phyloP scores from a whole-genome alignment of 352 stramenopile species.

The Phytopythium boreale region DNA sequence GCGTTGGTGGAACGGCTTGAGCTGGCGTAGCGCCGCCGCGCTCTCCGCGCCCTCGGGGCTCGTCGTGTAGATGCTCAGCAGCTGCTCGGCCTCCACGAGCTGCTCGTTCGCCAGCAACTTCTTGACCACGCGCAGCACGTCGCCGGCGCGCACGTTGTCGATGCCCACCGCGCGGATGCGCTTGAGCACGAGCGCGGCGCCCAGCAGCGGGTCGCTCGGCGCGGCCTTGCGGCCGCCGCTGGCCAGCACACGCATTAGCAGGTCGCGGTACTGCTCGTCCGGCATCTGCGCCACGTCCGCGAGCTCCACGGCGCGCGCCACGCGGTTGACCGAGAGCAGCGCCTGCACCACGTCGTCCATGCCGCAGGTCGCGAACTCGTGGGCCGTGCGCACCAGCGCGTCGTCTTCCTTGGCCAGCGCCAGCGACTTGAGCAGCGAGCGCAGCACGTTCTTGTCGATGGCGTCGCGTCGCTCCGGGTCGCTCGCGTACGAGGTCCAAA shows the following conservation, averaged over 20 bases:
- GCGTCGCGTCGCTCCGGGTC: conserved; percentile 37
- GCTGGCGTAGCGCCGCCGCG: conserved; percentile 44
- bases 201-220: conserved; percentile 29
- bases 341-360: conserved; percentile 36
- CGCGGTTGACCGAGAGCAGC: conserved; percentile 32
- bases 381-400: conserved; percentile 29
- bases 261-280: conserved; percentile 9
- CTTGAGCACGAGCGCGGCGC: conserved; percentile 54
- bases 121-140: conserved; percentile 47
- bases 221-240: neutral
- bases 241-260: conserved; percentile 31
- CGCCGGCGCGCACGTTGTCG: conserved; percentile 20
- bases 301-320: conserved; percentile 43
- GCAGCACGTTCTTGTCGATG: conserved; percentile 49
- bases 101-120: conserved; percentile 39
- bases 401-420: conserved; percentile 54
- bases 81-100: conserved; percentile 40
- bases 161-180: conserved; percentile 46
- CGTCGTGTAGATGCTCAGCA: conserved; percentile 47
- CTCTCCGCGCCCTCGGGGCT: conserved; percentile 18
- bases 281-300: conserved; percentile 23
- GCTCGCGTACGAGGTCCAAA: conserved; percentile 1
- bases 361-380: conserved; percentile 39
- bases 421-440: conserved; percentile 64
- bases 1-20: conserved; percentile 55